These are phyloP conservation scores for Phoenix dactylifera DNA, from an alignment of 176 grass and related monocot species.

Conservation along the genomic window DNA sequence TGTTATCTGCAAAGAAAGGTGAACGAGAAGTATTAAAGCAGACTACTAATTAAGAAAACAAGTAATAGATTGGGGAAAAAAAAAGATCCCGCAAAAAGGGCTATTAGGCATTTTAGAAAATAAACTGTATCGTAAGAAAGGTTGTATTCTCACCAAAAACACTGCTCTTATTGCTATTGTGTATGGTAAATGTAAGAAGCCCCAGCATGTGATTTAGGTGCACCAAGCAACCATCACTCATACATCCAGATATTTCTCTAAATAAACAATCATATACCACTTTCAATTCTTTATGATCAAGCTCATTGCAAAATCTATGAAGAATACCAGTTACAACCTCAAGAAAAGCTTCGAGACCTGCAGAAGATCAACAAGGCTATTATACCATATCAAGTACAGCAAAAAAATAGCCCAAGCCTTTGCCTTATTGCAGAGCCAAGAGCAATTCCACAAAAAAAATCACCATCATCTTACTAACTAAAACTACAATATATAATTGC, in stretches of 20 bases:
- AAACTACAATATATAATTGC: too few species aligned
- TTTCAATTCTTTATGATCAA: slow-evolving; percentile 55
- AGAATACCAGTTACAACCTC: slow-evolving; percentile 63
- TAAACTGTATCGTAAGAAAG: background rate
- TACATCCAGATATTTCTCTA: slow-evolving; percentile 42
- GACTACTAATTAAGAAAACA: slow-evolving; percentile 15
- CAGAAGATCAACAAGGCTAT: background rate
- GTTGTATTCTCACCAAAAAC: slow-evolving; percentile 43
- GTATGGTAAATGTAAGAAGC: slow-evolving; percentile 60
- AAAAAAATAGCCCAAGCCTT: too few species aligned
- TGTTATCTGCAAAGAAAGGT: slow-evolving; percentile 41
- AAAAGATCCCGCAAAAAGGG: background rate
- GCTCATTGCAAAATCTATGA: slow-evolving; percentile 56
- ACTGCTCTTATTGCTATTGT: slow-evolving; percentile 35
- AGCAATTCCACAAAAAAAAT: too few species aligned
- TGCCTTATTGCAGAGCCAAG: too few species aligned
- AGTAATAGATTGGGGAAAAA: slow-evolving; percentile 16
- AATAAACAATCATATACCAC: slow-evolving; percentile 61
- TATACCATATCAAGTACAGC: too few species aligned
- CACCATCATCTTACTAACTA: too few species aligned
- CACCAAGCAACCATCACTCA: slow-evolving; percentile 37
- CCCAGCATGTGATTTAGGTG: slow-evolving; percentile 57
- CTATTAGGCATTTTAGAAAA: too few species aligned
- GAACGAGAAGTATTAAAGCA: slow-evolving; percentile 7
- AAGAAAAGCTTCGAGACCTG: slow-evolving; percentile 46